A percentile compares a stretch with the other conserved stretches of the same genome.
phyloP scores from a whole-genome alignment of 1,284 basidiomycete species.

The Phylloboletellus chloephorus region DNA sequence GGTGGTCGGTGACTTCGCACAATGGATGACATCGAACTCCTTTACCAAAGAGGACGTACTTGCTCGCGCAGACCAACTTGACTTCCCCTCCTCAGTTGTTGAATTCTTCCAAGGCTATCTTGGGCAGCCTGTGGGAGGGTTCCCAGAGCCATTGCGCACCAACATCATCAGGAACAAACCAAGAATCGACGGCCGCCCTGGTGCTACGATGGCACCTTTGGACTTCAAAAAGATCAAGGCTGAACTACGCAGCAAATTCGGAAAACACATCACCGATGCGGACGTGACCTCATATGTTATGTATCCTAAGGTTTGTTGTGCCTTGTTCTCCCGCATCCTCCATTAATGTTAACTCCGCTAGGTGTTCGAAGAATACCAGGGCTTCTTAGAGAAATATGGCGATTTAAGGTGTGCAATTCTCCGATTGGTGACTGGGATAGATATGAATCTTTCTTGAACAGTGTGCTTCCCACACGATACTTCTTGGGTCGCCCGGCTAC shows the following conservation, averaged over 20 bases:
- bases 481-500: conserved; percentile 91
- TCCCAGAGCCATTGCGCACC: conserved; percentile 94
- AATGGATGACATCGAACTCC: conserved; percentile 97
- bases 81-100: conserved; percentile 96
- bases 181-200: conserved; percentile 91
- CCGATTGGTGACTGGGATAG: conserved; percentile 11
- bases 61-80: conserved; percentile 81
- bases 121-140: conserved; percentile 94
- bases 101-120: conserved; percentile 99
- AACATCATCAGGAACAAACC: conserved; percentile 92
- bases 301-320: conserved; percentile 76
- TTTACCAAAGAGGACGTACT: conserved; percentile 85
- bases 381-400: conserved; percentile 92
- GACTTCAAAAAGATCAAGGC: conserved; percentile 96
- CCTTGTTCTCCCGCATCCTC: conserved; percentile 5
- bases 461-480: conserved; percentile 92
- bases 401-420: conserved; percentile 70
- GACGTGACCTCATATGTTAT: conserved; percentile 96
- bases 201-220: conserved; percentile 79
- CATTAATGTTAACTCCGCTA: conserved; percentile 31
- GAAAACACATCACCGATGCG: conserved; percentile 86
- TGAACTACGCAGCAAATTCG: conserved; percentile 90
- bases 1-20: conserved; percentile 98
- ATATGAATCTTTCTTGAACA: conserved; percentile 31
- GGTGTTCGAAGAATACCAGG: conserved; percentile 97